Evolutionary conservation across 257 asterid genomes (phyloP), one percentile per base, ranked within the genome.

Genomic region (Avicennia marina): DNA sequence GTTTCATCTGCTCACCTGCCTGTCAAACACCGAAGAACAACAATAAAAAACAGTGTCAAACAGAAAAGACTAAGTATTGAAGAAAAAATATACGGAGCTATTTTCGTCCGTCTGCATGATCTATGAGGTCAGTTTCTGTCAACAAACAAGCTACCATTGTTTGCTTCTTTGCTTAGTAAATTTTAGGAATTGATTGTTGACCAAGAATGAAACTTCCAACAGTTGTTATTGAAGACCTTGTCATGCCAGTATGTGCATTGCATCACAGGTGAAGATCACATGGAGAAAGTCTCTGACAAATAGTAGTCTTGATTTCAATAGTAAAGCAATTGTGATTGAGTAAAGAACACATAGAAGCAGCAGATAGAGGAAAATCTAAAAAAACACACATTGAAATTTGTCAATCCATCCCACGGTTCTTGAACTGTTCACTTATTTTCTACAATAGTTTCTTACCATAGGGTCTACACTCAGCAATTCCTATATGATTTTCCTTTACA

Each of bases 1-100:
- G 71, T 75, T 93, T 93, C 99, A 93, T 93, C 69, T 73, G 94
- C 64, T 93, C 97, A 20, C 91, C 97, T 42, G 97, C 85, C 99
- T 91, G 83, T 73, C 32, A 27, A 44, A 52, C 67, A 57, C 66
- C 74, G 60, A 62, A 17, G 48, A 27, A 56, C 41, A 46, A 22
- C 16, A 2, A n/a, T 1, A 46, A 49, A 53, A 47, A 21, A 56
- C n/a, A 55, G 24, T 51, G 17, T 50, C 10, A 45, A 48, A 55
- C 64, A 64, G 41, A 65, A 20, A 11, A 29, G 32, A 41, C 16
- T 4, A 20, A 45, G 40, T 20, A 40, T 38, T 26, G 11, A 31
- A 33, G 50, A 10, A 42, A 26, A 10, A 32, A 32, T 36, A 22
- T 3, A 55, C 41, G 5, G 16, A 0, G 21, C 13, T 27, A 38